phyloP scores from a whole-genome alignment of 345 rosid species.

The Euphorbia tirucalli region DNA sequence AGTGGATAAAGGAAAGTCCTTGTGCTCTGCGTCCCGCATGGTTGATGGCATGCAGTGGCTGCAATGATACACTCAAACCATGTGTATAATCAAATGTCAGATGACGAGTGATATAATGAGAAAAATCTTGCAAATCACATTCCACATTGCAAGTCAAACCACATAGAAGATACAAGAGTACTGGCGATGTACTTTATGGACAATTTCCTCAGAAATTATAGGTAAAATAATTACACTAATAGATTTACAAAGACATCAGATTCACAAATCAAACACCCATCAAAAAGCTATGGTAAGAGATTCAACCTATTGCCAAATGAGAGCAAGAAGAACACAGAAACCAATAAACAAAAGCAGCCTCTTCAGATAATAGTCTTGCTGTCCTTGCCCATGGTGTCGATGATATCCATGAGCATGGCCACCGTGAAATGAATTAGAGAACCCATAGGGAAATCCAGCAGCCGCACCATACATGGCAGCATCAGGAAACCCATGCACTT shows the following conservation, averaged over 20 bases:
- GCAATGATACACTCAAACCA: no score
- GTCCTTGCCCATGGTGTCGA: conserved; percentile 62
- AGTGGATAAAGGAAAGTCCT: no score
- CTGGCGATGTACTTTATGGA: conserved; percentile 18
- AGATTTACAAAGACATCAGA: conserved; percentile 30
- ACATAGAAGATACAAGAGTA: conserved; percentile 14
- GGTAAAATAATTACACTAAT: conserved; percentile 15
- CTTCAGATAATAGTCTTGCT: conserved; percentile 72
- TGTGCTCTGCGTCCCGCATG: no score
- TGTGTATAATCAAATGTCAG: no score
- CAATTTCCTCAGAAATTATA: conserved; percentile 25
- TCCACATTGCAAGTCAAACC: conserved; percentile 9
- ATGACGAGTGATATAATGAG: not conserved
- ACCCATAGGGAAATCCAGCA: conserved; percentile 72
- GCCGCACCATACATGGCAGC: conserved; percentile 73
- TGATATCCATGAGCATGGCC: conserved; percentile 64
- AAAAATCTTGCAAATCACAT: conserved; percentile 1
- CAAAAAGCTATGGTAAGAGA: not conserved
- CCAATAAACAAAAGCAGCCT: conserved; percentile 52
- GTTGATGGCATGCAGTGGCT: no score
- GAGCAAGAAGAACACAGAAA: conserved; percentile 53
- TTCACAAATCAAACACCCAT: conserved; percentile 13
- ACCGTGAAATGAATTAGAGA: conserved; percentile 62
- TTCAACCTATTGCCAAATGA: conserved; percentile 50
- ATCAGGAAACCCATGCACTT: conserved; percentile 81